These are phyloP conservation scores for Fragilaria crotonensis DNA, from an alignment of 108 stramenopile genomes.

Conservation along the genomic window DNA sequence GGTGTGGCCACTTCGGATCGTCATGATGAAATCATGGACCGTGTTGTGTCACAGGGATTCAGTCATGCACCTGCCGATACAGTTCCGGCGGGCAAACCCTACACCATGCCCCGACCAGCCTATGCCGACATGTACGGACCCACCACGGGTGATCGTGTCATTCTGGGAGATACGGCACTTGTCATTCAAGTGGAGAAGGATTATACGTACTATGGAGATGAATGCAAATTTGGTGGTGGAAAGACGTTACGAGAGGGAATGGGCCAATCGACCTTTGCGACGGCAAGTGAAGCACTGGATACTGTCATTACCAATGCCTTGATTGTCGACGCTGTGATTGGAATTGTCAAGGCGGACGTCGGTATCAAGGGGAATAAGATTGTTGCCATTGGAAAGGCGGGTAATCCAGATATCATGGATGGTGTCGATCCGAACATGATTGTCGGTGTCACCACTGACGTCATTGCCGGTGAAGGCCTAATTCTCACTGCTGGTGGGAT, in stretches of 20 bases:
- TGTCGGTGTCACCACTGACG: conserved; percentile 94
- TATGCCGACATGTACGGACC: conserved; percentile 85
- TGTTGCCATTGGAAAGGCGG: conserved; percentile 96
- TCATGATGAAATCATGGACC: conserved; percentile 39
- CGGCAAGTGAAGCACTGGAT: conserved; percentile 70
- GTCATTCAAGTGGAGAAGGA: conserved; percentile 74
- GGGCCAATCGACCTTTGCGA: conserved; percentile 85
- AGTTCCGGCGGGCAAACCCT: conserved; percentile 25
- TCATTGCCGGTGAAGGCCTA: conserved; percentile 94
- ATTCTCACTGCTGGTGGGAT: conserved; percentile 95
- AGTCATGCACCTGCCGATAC: conserved; percentile 22
- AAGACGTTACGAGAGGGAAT: conserved; percentile 98
- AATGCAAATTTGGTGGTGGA: conserved; percentile 98
- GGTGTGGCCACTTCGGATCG: conserved; percentile 31
- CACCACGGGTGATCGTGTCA: conserved; percentile 80
- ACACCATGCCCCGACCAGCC: conserved; percentile 31
- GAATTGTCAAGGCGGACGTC: conserved; percentile 91
- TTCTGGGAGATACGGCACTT: conserved; percentile 87
- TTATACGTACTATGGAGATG: conserved; percentile 84
- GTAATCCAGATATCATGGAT: conserved; percentile 96
- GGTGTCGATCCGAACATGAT: conserved; percentile 72
- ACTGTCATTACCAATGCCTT: conserved; percentile 95
- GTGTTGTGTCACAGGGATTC: conserved; percentile 37
- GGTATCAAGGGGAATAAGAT: conserved; percentile 90
- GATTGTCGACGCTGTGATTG: conserved; percentile 83